Conservation (phyloP, 2,329 filamentous ascomycete genomes). For the Rhinocladiella similis region DNA sequence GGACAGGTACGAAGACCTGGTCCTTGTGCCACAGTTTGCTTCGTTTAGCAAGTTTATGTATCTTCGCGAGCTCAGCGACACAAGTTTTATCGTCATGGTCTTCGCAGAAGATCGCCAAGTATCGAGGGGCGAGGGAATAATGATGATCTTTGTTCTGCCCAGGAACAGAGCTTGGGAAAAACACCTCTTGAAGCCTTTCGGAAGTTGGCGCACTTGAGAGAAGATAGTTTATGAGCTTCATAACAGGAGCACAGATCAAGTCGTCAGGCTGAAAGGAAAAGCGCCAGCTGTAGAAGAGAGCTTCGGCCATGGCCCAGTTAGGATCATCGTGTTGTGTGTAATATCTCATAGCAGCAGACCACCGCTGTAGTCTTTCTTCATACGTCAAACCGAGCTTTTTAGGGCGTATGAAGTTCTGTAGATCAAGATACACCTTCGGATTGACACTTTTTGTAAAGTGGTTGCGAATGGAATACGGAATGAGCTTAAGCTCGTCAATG, state of each 20-base stretch:
- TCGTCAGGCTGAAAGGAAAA: not conserved
- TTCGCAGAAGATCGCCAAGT: constrained; percentile 36
- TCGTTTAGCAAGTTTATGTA: constrained; percentile 10
- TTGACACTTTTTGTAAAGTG: not conserved
- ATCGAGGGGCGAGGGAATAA: constrained; percentile 3
- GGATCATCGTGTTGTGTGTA: not conserved
- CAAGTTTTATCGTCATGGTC: constrained; percentile 36
- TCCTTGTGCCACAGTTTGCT: constrained; percentile 31
- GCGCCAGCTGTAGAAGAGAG: not conserved
- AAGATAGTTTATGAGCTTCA: constrained; percentile 16
- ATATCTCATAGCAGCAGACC: not conserved
- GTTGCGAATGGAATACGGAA: not conserved
- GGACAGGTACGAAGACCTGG: constrained; percentile 42
- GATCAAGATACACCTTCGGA: not conserved
- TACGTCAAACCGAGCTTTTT: not conserved
- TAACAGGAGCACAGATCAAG: constrained; percentile 11
- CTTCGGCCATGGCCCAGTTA: not conserved
- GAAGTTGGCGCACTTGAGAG: constrained; percentile 8
- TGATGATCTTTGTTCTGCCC: not conserved
- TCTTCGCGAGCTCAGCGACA: constrained; percentile 33
- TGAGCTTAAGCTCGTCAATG: not conserved
- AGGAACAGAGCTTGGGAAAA: constrained; percentile 12
- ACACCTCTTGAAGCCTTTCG: constrained; percentile 9
- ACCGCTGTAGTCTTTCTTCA: not conserved
- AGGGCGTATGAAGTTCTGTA: not conserved